These are phyloP conservation scores for Alternaria novae-zelandiae DNA, from an alignment of 2,329 filamentous ascomycete species.

Conservation along the genomic window DNA sequence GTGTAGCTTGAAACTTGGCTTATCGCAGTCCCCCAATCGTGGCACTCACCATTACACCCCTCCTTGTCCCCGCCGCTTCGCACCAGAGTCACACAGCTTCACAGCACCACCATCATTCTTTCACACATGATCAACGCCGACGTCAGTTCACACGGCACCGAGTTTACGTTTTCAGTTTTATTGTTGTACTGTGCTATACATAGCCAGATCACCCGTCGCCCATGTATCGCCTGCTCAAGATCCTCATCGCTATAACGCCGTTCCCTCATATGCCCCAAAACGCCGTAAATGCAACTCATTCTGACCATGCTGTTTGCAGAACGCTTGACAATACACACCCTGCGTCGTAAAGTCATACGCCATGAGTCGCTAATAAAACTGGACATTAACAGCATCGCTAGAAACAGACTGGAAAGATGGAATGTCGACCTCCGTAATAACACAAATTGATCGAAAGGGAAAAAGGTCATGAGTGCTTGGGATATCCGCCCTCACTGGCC, in stretches of 20 bases:
- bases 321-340: not conserved
- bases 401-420: not conserved
- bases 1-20: slow-evolving; percentile 10
- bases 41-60: not conserved
- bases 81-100: not conserved
- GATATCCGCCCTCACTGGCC: slow-evolving; percentile 33
- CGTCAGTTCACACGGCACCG: not conserved
- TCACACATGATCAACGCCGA: not conserved
- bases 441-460: not conserved
- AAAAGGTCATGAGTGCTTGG: not conserved
- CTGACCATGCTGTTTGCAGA: not conserved
- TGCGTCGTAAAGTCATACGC: slow-evolving; percentile 2
- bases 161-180: not conserved
- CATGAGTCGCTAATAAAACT: slow-evolving; percentile 6
- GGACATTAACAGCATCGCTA: not conserved
- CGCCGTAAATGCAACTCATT: not conserved
- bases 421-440: not conserved
- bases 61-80: not conserved
- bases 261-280: not conserved
- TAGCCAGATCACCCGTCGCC: not conserved
- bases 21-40: slow-evolving; percentile 4
- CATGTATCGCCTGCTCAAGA: not conserved
- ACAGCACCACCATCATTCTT: not conserved
- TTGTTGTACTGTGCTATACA: not conserved
- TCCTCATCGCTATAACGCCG: not conserved